Evolutionary conservation across 345 rosid genomes (phyloP).

Genomic region (Citrus medica): DNA sequence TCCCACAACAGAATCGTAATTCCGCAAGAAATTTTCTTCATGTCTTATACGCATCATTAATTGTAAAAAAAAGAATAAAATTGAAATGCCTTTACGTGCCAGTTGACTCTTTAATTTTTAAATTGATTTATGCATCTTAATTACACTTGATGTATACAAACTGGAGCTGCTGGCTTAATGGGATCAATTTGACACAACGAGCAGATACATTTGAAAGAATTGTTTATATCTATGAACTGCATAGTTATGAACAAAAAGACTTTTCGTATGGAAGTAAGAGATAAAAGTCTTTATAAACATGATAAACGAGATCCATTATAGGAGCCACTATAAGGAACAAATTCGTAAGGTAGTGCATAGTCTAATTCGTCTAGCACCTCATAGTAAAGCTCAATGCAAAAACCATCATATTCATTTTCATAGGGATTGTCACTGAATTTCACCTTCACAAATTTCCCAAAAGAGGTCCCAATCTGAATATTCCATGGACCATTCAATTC

Average conservation of each 20-base stretch:
- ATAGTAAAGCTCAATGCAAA: constrained; percentile 41
- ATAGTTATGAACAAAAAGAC: too few relatives aligned
- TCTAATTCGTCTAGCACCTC: constrained; percentile 6
- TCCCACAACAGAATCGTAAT: constrained; percentile 38
- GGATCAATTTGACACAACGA: too few relatives aligned
- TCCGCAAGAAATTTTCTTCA: constrained; percentile 20
- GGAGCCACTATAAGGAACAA: constrained; percentile 24
- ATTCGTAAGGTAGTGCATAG: constrained; percentile 21
- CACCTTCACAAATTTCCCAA: constrained; percentile 42
- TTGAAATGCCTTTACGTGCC: too few relatives aligned
- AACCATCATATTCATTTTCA: constrained; percentile 28
- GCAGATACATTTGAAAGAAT: too few relatives aligned
- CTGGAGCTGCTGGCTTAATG: too few relatives aligned
- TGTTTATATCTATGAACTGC: too few relatives aligned
- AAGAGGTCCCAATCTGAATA: constrained; percentile 34
- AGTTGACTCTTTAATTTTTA: too few relatives aligned
- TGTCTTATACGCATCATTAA: background rate
- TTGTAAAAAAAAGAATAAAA: too few relatives aligned
- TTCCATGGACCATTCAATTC: constrained; percentile 35
- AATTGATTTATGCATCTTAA: too few relatives aligned
- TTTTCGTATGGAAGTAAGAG: too few relatives aligned
- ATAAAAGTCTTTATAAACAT: constrained; percentile 10
- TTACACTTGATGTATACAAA: too few relatives aligned
- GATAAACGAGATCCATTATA: constrained; percentile 36
- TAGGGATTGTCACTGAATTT: background rate